These are phyloP conservation scores for Alternaria metachromatica DNA, from an alignment of 2,329 filamentous ascomycete genomes.

Conservation along the genomic window DNA sequence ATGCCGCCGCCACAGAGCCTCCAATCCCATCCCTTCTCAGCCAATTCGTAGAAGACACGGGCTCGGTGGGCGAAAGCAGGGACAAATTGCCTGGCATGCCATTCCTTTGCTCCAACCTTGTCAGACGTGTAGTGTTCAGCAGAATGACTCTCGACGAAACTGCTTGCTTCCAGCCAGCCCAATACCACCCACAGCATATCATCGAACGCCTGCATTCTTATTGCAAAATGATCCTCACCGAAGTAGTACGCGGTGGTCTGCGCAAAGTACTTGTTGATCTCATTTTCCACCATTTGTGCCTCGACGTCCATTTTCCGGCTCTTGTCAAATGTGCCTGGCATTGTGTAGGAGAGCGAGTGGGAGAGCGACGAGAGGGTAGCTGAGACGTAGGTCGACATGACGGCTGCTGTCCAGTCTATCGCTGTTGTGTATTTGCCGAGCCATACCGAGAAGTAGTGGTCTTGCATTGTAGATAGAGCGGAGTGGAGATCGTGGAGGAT, in stretches of 20 bases:
- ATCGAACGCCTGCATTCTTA: slow-evolving; percentile 83
- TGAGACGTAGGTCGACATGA: slow-evolving; percentile 79
- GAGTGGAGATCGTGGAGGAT: slow-evolving; percentile 49
- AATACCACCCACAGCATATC: slow-evolving; percentile 96
- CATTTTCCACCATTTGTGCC: slow-evolving; percentile 69
- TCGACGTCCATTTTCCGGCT: slow-evolving; percentile 40
- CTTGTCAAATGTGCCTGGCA: slow-evolving; percentile 43
- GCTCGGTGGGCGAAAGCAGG: slow-evolving; percentile 82
- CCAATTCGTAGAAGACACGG: slow-evolving; percentile 84
- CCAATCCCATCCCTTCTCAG: slow-evolving; percentile 80
- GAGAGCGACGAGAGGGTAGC: slow-evolving; percentile 76
- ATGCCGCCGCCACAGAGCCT: slow-evolving; percentile 85
- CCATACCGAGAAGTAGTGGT: slow-evolving; percentile 77
- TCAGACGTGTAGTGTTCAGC: slow-evolving; percentile 62
- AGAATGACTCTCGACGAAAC: slow-evolving; percentile 76
- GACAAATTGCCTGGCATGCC: slow-evolving; percentile 80
- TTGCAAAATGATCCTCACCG: slow-evolving; percentile 77
- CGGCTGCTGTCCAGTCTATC: slow-evolving; percentile 94
- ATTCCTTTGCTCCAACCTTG: slow-evolving; percentile 47
- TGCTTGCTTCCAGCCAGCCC: slow-evolving; percentile 83
- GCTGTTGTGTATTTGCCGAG: slow-evolving; percentile 81
- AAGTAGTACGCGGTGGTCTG: slow-evolving; percentile 83
- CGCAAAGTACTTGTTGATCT: slow-evolving; percentile 82
- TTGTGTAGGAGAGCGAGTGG: slow-evolving; percentile 59
- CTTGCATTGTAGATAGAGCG: slow-evolving; percentile 78